phyloP scores from a whole-genome alignment of 2,329 filamentous ascomycete species.

The Aspergillus ibericus region DNA sequence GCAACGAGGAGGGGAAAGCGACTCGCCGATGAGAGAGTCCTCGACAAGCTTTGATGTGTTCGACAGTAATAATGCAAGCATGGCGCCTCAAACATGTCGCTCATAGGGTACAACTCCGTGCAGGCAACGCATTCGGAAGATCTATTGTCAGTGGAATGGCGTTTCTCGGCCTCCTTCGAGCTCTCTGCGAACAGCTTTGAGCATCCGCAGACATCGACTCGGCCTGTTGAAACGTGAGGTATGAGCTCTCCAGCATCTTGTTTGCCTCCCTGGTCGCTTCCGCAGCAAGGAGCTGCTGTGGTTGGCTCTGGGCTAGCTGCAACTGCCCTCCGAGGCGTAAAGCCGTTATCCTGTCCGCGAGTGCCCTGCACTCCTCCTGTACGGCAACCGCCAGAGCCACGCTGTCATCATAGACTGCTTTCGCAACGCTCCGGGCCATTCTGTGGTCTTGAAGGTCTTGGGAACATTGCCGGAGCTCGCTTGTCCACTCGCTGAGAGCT shows the following conservation, averaged over 20 bases:
- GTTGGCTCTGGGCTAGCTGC: neutral
- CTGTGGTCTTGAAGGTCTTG: neutral
- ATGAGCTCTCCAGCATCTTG: neutral
- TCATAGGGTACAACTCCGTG: neutral
- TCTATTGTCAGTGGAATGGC: neutral
- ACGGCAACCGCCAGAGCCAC: constrained; percentile 6
- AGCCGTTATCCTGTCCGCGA: constrained; percentile 1
- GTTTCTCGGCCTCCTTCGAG: neutral
- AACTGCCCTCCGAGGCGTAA: neutral
- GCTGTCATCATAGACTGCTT: constrained; percentile 7
- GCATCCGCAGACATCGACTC: neutral
- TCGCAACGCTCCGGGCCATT: constrained; percentile 6
- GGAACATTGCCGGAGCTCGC: neutral
- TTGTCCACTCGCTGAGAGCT: constrained; percentile 4
- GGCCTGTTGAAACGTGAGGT: neutral
- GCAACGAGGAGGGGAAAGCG: constrained; percentile 30
- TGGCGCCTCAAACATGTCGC: neutral
- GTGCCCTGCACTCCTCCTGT: constrained; percentile 8
- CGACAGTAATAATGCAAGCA: constrained; percentile 27
- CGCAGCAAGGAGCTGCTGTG: neutral
- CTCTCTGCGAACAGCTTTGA: neutral
- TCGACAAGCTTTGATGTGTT: constrained; percentile 17
- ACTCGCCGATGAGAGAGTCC: constrained; percentile 21
- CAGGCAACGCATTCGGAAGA: constrained; percentile 12
- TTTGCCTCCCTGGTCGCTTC: neutral